Conservation (phyloP, 306 rosid genomes). For the Sophora flavescens region DNA sequence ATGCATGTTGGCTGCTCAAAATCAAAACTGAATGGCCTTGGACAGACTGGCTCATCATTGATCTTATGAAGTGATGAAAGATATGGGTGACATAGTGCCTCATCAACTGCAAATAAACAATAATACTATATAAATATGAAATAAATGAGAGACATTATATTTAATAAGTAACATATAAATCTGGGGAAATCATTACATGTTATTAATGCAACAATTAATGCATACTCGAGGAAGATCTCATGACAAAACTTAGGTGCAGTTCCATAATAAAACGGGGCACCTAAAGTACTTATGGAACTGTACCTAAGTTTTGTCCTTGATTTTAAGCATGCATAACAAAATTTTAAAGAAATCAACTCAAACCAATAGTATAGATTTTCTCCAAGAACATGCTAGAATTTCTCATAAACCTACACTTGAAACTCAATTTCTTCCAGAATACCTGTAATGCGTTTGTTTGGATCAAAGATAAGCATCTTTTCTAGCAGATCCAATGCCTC, state of each 20-base stretch:
- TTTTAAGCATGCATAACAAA: background rate
- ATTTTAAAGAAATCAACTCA: background rate
- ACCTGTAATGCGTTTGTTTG: conserved; percentile 93
- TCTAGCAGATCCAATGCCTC: conserved; percentile 90
- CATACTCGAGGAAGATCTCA: background rate
- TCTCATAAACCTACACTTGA: background rate
- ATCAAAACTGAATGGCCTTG: conserved; percentile 84
- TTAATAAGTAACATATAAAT: conserved; percentile 12
- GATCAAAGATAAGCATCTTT: conserved; percentile 97
- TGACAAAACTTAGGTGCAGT: too few relatives aligned
- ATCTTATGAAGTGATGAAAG: conserved; percentile 83
- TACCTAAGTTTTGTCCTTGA: too few relatives aligned
- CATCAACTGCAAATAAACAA: conserved; percentile 74
- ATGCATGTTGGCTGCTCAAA: conserved; percentile 93
- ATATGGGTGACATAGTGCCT: conserved; percentile 92
- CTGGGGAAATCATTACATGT: background rate
- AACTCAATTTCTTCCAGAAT: conserved; percentile 34
- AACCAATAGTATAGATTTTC: too few relatives aligned
- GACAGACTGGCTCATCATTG: conserved; percentile 82
- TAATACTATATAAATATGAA: conserved; percentile 20
- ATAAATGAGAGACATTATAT: background rate
- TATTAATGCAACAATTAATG: background rate
- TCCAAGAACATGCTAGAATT: background rate
- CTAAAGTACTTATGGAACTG: too few relatives aligned
- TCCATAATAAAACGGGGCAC: too few relatives aligned